Evolutionary conservation across 2,329 filamentous ascomycete species (phyloP).

Genomic region (Aspergillus texensis): DNA sequence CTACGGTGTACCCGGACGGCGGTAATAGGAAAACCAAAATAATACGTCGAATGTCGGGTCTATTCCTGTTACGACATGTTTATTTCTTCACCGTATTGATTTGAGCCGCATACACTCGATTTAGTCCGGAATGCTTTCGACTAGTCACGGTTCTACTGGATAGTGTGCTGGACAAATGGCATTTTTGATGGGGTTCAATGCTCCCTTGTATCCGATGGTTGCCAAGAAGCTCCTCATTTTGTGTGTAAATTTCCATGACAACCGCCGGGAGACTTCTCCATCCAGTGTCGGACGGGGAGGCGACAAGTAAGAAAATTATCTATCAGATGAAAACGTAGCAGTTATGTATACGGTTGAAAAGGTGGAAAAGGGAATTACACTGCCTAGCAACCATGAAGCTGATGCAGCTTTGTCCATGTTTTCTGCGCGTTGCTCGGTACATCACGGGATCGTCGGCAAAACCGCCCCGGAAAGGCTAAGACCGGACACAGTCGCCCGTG

Average conservation of each 20-base stretch:
- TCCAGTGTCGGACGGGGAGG: neutral
- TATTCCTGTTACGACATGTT: neutral
- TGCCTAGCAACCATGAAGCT: constrained; percentile 1
- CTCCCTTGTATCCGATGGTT: constrained; percentile 22
- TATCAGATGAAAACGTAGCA: neutral
- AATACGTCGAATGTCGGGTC: neutral
- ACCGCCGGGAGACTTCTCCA: constrained; percentile 12
- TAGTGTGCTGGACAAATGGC: neutral
- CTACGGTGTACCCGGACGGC: neutral
- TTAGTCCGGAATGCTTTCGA: neutral
- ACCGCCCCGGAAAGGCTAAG: constrained; percentile 46
- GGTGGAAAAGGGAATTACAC: constrained; percentile 3
- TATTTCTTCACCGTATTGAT: neutral
- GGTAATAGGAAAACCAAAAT: neutral
- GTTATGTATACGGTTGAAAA: neutral
- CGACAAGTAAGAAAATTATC: neutral
- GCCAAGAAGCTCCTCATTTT: constrained; percentile 29
- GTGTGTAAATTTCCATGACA: constrained; percentile 25
- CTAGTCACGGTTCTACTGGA: neutral
- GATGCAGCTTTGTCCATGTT: constrained; percentile 3
- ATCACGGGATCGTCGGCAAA: constrained; percentile 49
- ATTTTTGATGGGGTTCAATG: constrained; percentile 9
- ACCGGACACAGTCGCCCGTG: constrained; percentile 34
- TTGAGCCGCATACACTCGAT: neutral
- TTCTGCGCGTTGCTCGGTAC: constrained; percentile 34